phyloP scores from a whole-genome alignment of 495 filamentous ascomycete species.

The Neurospora tetrasperma region DNA sequence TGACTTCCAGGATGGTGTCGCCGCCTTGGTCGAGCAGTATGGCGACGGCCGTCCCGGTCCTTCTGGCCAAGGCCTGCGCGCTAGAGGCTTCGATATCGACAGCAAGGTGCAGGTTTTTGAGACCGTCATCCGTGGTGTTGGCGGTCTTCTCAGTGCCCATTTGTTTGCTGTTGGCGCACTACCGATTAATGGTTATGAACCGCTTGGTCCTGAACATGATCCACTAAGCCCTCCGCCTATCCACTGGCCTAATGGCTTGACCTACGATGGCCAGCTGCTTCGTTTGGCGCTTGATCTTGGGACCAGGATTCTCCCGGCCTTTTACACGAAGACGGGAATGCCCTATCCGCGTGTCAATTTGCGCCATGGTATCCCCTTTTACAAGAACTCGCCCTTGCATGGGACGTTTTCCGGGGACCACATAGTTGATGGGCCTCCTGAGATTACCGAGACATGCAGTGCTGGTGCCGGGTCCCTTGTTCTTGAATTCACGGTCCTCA shows the following conservation, averaged over 20 bases:
- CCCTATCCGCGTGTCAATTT: slow-evolving; percentile 95
- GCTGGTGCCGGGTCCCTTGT: slow-evolving; percentile 91
- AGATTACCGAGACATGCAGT: slow-evolving; percentile 92
- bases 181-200: slow-evolving; percentile 68
- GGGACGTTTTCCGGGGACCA: slow-evolving; percentile 20
- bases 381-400: slow-evolving; percentile 66
- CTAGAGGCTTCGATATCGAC: slow-evolving; percentile 87
- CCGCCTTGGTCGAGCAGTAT: slow-evolving; percentile 71
- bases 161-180: slow-evolving; percentile 83
- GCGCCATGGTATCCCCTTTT: slow-evolving; percentile 84
- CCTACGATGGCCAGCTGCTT: slow-evolving; percentile 85
- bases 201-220: slow-evolving; percentile 27
- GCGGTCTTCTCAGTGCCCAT: slow-evolving; percentile 85
- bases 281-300: slow-evolving; percentile 77
- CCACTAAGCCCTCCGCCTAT: slow-evolving; percentile 43
- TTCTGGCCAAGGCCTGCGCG: slow-evolving; percentile 58
- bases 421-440: slow-evolving; percentile 35
- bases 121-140: slow-evolving; percentile 88
- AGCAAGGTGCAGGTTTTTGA: slow-evolving; percentile 98
- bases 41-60: slow-evolving; percentile 69
- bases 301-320: slow-evolving; percentile 75
- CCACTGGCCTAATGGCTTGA: slow-evolving; percentile 61
- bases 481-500: slow-evolving; percentile 84
- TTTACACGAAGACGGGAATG: slow-evolving; percentile 77
- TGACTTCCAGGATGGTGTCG: slow-evolving; percentile 75